Evolutionary conservation across 805 yeast genomes (phyloP), one percentile per base, ranked within the genome.

Genomic region (Lipomyces japonicus): DNA sequence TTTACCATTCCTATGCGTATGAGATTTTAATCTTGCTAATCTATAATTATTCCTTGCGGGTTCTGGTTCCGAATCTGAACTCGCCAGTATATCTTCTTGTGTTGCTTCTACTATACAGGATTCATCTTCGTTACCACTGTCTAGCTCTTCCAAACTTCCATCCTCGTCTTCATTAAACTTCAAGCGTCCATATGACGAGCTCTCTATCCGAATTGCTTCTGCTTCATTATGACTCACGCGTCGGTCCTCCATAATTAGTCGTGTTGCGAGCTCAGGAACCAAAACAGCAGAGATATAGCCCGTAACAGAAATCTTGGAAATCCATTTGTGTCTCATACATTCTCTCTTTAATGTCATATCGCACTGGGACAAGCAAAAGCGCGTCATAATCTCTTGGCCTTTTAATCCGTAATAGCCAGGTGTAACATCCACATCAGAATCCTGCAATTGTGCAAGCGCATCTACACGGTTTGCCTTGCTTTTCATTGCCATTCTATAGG

Each of bases 391-490:
- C 12, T 39, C 44, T 14, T 39, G 41, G 2, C 59, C 60, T 23
- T 34, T 38, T 24, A 45, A 39, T 10, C 60, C 60, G 31, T 56
- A 56, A 36, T 56, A 56, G 9, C 60, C 60, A 3, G 60, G 59
- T 14, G 48, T 21, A 24, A 48, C 28, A 10, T 47, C 51, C 4
- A 30, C 30, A 14, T 41, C 37, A 7, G 48, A 48, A 5, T 39
- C 44, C 24, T 48, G 49, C 41, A 49, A 28, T 35, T 48, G 54
- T 37, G 36, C 38, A 31, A 50, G 39, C 35, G 53, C 58, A 19
- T 50, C 49, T 21, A 52, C 28, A 19, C 59, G 48, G 2, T 45
- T 30, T 25, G 42, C 45, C 10, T 9, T 22, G 12, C 36, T 21
- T 16, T 30, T 39, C 30, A 21, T 26, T 19, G 48, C 42, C 21